A percentile compares a stretch with the other conserved stretches of the same genome.
phyloP scores from a whole-genome alignment of 768 basidiomycete genomes.

The Fibroporia radiculosa region DNA sequence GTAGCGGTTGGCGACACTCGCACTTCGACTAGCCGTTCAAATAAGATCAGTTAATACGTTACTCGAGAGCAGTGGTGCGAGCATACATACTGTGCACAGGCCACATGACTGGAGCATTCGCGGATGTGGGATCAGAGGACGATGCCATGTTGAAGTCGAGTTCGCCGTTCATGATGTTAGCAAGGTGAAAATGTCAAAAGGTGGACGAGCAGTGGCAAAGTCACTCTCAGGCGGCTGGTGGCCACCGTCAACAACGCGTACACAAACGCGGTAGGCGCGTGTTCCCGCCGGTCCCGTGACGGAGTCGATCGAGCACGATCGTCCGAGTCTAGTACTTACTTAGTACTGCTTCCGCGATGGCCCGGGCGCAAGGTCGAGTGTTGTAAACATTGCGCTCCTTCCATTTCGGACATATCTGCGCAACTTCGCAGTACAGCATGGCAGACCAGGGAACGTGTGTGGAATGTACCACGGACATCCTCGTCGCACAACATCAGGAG shows the following conservation, averaged over 20 bases:
- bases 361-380: neutral
- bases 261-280: slow-evolving; percentile 19
- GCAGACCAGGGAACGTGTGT: slow-evolving; percentile 18
- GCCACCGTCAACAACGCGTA: slow-evolving; percentile 43
- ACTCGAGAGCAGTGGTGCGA: neutral
- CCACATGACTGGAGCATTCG: slow-evolving; percentile 34
- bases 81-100: slow-evolving; percentile 51
- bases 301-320: slow-evolving; percentile 5
- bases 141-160: slow-evolving; percentile 21
- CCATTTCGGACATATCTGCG: neutral
- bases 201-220: too few species aligned
- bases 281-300: too few species aligned
- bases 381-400: neutral
- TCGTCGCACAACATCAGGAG: neutral
- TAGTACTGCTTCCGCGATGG: too few species aligned
- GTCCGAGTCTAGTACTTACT: too few species aligned
- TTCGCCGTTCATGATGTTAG: slow-evolving; percentile 12
- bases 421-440: slow-evolving; percentile 12
- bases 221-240: slow-evolving; percentile 2
- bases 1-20: slow-evolving; percentile 62
- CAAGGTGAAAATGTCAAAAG: neutral
- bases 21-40: slow-evolving; percentile 66
- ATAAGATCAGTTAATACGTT: neutral
- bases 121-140: slow-evolving; percentile 2
- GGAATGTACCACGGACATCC: slow-evolving; percentile 13